A percentile compares a stretch with the other conserved stretches of the same genome.
phyloP scores from a whole-genome alignment of 176 grass and related monocot species.

The Musa schizocarpa region DNA sequence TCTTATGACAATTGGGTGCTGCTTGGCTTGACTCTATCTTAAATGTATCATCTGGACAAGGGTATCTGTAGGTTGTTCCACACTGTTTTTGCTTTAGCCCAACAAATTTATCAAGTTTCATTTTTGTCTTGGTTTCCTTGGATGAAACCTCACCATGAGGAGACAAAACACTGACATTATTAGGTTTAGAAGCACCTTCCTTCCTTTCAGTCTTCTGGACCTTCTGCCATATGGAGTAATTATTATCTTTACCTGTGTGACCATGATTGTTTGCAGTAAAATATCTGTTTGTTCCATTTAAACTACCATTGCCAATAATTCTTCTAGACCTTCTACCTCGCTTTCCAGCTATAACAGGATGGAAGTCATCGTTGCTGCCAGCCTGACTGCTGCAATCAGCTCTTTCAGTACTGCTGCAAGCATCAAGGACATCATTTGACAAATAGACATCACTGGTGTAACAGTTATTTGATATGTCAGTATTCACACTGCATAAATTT shows the following conservation, averaged over 20 bases:
- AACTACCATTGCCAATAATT: slow-evolving; percentile 29
- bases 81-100: slow-evolving; percentile 23
- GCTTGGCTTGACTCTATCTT: slow-evolving; percentile 17
- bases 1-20: slow-evolving; percentile 5
- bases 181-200: slow-evolving; percentile 13
- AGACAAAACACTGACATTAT: slow-evolving; percentile 20
- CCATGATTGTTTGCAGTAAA: background rate
- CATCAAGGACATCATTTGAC: slow-evolving; percentile 21
- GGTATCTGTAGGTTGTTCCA: slow-evolving; percentile 5
- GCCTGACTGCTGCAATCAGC: slow-evolving; percentile 5
- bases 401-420: slow-evolving; percentile 4
- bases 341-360: slow-evolving; percentile 48
- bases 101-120: slow-evolving; percentile 14
- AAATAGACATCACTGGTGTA: background rate
- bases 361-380: slow-evolving; percentile 35
- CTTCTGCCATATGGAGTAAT: slow-evolving; percentile 20
- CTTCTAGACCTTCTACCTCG: slow-evolving; percentile 48
- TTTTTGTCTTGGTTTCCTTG: slow-evolving; percentile 24
- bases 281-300: slow-evolving; percentile 10
- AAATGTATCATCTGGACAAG: background rate
- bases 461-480: slow-evolving; percentile 23
- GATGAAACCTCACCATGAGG: slow-evolving; percentile 16
- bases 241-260: slow-evolving; percentile 27
- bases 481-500: slow-evolving; percentile 19
- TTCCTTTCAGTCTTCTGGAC: slow-evolving; percentile 19